Base-by-base conservation (phyloP, 129 eudicot species). In the Smallanthus sonchifolius region DNA sequence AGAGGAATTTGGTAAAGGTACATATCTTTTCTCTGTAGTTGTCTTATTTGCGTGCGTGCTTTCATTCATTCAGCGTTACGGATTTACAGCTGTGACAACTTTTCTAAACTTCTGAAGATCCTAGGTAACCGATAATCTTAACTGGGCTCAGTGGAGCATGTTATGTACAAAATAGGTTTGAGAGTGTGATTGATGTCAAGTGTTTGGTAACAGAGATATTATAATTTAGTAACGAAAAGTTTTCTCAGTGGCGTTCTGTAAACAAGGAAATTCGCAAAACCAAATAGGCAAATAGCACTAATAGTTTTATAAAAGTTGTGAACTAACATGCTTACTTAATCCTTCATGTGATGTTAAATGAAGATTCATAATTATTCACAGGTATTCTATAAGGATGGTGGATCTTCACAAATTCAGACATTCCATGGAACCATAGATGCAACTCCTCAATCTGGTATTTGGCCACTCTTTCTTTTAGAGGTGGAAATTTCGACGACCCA, bases 1-100 rank as follows among this genome's bases (percentile, higher is more conserved):
- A 37, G 42, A 82, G 68, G 71, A 93, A 93, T 82, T 69, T 93
- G 77, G 84, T 84, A 30, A 87, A 93, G 97, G 98, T 92, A 72
- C 15, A 7, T 4, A 2, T 62, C 7, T 59, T 65, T 72, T 16
- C 28, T 52, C 32, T 38, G 51, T 55, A 45, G 13, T 60, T 34
- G 2, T 65, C 4, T 40, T 71, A 54, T 42, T 43, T n/a, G 3
- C 13, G 14, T 44, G 60, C 30, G 16, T 36, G 48, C 17, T 17
- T 30, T 49, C 8, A 6, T 11, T 75, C 39, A 8, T 66, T 37
- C 32, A 66, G 19, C 48, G 48, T 43, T 20, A 34, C 52, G 28
- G 42, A 15, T 28, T 7, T 32, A 42, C 59, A 16, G 19, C n/a
- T 34, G 36, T 37, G 57, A 42, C 8, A 28, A 30, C 9, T 48